Conservation (phyloP, 2,329 filamentous ascomycete species). For the Curvularia eragrostidis region DNA sequence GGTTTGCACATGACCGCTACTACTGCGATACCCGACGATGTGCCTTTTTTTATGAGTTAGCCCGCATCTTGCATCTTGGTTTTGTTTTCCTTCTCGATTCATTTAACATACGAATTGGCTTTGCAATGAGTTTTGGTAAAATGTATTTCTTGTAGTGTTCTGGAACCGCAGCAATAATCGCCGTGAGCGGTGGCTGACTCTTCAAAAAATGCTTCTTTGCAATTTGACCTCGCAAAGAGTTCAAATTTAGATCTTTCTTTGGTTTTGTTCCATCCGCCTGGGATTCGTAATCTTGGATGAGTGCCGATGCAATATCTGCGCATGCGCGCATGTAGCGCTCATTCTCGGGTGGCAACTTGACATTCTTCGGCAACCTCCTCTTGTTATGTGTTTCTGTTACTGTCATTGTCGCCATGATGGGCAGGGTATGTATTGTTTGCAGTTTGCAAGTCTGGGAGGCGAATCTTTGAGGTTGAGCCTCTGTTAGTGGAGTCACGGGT, state of each 20-base stretch:
- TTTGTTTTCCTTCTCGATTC: not conserved
- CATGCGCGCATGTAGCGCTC: constrained; percentile 94
- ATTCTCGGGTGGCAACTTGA: constrained; percentile 86
- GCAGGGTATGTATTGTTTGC: constrained; percentile 8
- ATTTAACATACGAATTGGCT: constrained; percentile 79
- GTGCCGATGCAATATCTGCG: constrained; percentile 89
- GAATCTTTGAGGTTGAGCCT: constrained; percentile 29
- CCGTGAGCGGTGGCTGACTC: constrained; percentile 88
- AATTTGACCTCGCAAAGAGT: constrained; percentile 82
- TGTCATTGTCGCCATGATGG: constrained; percentile 69
- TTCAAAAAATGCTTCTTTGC: constrained; percentile 91
- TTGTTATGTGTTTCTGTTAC: constrained; percentile 58
- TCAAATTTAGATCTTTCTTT: constrained; percentile 90
- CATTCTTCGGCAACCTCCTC: constrained; percentile 69
- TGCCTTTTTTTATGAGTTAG: constrained; percentile 62
- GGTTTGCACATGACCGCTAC: constrained; percentile 99
- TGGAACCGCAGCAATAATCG: constrained; percentile 97
- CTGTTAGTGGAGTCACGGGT: constrained; percentile 37
- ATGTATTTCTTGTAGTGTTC: constrained; percentile 99
- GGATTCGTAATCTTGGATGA: constrained; percentile 93
- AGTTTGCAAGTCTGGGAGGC: constrained; percentile 24
- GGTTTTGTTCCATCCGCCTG: constrained; percentile 74
- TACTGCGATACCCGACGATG: constrained; percentile 95
- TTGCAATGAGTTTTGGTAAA: constrained; percentile 91
- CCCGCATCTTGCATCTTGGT: not conserved